Conservation (phyloP, 1,139 yeast genomes). For the Nakaseomyces delphensis region DNA sequence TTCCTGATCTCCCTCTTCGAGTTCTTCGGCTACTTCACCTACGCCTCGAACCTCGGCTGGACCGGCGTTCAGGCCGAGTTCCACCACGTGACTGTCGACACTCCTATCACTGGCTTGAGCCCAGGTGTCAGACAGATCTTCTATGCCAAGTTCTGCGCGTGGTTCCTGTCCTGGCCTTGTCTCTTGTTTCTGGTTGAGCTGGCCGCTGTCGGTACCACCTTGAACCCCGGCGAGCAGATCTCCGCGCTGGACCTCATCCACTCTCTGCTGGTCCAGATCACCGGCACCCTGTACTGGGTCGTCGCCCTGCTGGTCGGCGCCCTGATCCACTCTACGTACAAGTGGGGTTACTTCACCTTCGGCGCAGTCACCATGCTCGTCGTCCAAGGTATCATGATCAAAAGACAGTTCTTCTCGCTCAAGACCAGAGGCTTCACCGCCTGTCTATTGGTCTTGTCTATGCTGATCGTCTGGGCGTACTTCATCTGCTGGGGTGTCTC, state of each 20-base stretch:
- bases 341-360: slow-evolving; percentile 48
- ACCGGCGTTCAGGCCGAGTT: slow-evolving; percentile 44
- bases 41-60: slow-evolving; percentile 56
- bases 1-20: slow-evolving; percentile 38
- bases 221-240: slow-evolving; percentile 9
- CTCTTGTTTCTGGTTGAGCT: slow-evolving; percentile 25
- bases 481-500: slow-evolving; percentile 54
- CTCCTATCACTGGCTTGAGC: slow-evolving; percentile 13
- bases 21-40: slow-evolving; percentile 47
- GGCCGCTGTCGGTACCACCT: slow-evolving; percentile 13
- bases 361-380: slow-evolving; percentile 35
- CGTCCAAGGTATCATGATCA: slow-evolving; percentile 32
- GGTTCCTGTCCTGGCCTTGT: slow-evolving; percentile 45
- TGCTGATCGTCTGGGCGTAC: slow-evolving; percentile 37
- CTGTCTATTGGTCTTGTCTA: slow-evolving; percentile 11
- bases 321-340: slow-evolving; percentile 41
- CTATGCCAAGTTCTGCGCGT: slow-evolving; percentile 53
- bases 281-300: slow-evolving; percentile 35
- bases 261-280: slow-evolving; percentile 28
- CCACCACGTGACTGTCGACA: slow-evolving; percentile 35
- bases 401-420: slow-evolving; percentile 15
- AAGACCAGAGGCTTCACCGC: slow-evolving; percentile 15
- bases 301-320: slow-evolving; percentile 44
- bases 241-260: slow-evolving; percentile 21
- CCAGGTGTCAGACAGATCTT: slow-evolving; percentile 48